Conservation (phyloP, 2,329 filamentous ascomycete genomes). For the Ascosphaera apis region DNA sequence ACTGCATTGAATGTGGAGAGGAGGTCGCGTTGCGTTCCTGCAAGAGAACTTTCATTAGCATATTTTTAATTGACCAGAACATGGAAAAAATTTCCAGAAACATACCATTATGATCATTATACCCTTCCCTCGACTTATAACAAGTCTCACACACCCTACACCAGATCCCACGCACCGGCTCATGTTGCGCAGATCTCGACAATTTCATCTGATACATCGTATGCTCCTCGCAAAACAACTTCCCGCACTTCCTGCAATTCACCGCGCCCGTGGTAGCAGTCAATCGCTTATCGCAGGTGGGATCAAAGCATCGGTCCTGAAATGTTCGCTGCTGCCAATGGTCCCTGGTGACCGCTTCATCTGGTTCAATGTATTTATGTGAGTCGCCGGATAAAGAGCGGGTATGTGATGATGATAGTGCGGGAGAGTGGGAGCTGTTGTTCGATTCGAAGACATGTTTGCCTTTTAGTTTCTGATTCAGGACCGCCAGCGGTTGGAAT, state of each 20-base stretch:
- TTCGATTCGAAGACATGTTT: conserved; percentile 89
- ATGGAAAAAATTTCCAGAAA: not conserved
- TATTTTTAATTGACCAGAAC: not conserved
- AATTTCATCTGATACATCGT: conserved; percentile 99
- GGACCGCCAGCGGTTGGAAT: conserved; percentile 71
- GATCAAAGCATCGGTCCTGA: conserved; percentile 68
- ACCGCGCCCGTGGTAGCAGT: conserved; percentile 62
- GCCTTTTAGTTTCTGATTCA: conserved; percentile 84
- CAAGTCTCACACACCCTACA: conserved; percentile 96
- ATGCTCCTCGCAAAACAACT: conserved; percentile 87
- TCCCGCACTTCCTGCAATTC: conserved; percentile 83
- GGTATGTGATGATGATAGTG: conserved; percentile 14
- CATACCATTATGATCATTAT: conserved; percentile 58
- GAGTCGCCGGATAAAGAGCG: conserved; percentile 7
- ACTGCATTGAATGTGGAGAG: conserved; percentile 45
- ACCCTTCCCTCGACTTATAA: conserved; percentile 87
- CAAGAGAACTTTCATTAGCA: conserved; percentile 5
- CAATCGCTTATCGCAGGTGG: conserved; percentile 57
- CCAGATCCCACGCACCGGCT: conserved; percentile 78
- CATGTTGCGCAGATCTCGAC: conserved; percentile 67
- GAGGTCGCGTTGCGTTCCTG: conserved; percentile 44
- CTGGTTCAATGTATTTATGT: conserved; percentile 36
- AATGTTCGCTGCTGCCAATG: conserved; percentile 69
- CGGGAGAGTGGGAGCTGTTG: conserved; percentile 32
- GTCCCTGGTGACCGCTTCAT: conserved; percentile 64